Base-by-base conservation (phyloP, 2,329 filamentous ascomycete genomes). In the Diaporthe destruens region DNA sequence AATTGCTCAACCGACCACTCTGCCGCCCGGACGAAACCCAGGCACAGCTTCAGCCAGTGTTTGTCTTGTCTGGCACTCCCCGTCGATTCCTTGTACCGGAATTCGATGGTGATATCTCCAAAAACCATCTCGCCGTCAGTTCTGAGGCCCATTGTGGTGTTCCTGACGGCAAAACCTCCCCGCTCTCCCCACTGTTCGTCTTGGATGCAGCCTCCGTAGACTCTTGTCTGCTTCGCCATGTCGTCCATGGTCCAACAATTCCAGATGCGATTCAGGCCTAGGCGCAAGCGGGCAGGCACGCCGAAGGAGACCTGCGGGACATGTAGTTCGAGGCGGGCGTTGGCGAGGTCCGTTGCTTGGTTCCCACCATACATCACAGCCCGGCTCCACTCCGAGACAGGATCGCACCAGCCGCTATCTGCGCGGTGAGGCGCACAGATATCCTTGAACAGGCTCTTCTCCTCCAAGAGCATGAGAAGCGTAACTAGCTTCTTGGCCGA, bases 51-150 rank as follows among this genome's bases (percentile, higher is more conserved):
- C 55, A 39, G 12, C 55, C 55, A 59, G 34, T 39, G 34, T 6
- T 18, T 7, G 14, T 59, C 55, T n/a, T 59, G 18, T 20, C 20
- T 14, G 14, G 55, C 55, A 36, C 55, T 39, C 8, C 34, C 55
- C 20, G 55, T 59, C n/a, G 55, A 39, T 36, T 59, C 55, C n/a
- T 59, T 59, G n/a, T 59, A 42, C 34, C 55, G 14, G 34, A 42
- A 39, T 29, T 59, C 55, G 34, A 59, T 25, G n/a, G 55, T 59
- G n/a, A n/a, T 12, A 3, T 39, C 55, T 6, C 32, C 11, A 1
- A 2, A 5, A 18, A 42, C 55, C 1, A 25, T 6, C 6, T 18
- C 6, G 20, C 6, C 55, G 2, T 18, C 3, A 12, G 16, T 23
- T 4, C 7, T 11, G 20, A 8, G 55, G 20, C 6, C 12, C n/a